phyloP scores from a whole-genome alignment of 75 land plant genomes.

The Picea sitchensis region DNA sequence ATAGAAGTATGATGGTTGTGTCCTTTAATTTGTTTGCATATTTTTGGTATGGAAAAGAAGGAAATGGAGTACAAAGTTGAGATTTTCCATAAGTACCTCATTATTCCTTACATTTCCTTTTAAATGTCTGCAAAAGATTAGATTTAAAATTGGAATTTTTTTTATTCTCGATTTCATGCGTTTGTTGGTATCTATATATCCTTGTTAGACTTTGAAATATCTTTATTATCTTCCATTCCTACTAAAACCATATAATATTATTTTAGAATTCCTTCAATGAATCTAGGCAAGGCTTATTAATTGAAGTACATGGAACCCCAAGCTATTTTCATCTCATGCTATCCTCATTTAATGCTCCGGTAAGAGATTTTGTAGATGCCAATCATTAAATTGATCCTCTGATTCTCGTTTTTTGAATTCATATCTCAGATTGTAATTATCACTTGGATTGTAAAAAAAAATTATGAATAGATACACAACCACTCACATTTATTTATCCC shows the following conservation, averaged over 20 bases:
- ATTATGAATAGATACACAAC: too few relatives aligned
- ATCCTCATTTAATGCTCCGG: background rate
- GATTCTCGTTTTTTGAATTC: too few relatives aligned
- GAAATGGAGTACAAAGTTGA: constrained; percentile 46
- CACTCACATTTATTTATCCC: too few relatives aligned
- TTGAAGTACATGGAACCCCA: background rate
- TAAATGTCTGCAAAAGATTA: background rate
- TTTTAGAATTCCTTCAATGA: background rate
- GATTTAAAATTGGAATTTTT: background rate
- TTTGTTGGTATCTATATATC: background rate
- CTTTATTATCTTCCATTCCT: background rate
- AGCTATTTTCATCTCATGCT: background rate
- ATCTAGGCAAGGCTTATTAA: background rate
- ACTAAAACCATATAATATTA: background rate
- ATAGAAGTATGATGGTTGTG: background rate
- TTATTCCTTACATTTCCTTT: background rate
- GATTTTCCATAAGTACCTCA: constrained; percentile 29
- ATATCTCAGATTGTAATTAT: too few relatives aligned
- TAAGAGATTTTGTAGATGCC: too few relatives aligned
- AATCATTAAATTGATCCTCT: too few relatives aligned
- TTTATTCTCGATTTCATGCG: background rate
- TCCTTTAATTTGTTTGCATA: constrained; percentile 9
- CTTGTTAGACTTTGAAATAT: background rate
- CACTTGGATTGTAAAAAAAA: too few relatives aligned
- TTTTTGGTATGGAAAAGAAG: constrained; percentile 40